Evolutionary conservation across 495 filamentous ascomycete genomes (phyloP).

Genomic region (Trichoderma virens): DNA sequence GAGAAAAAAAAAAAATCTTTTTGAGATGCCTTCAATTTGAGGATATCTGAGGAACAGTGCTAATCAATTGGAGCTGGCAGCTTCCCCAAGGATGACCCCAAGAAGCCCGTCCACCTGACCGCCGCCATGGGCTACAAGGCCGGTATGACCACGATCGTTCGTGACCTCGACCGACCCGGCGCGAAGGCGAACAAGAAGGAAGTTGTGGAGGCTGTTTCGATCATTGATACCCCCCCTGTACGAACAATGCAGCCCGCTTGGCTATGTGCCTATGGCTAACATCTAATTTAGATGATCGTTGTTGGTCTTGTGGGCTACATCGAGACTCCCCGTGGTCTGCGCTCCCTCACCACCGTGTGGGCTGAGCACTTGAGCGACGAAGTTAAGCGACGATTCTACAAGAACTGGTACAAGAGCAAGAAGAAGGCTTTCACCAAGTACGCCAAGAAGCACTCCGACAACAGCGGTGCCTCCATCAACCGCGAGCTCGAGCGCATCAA

Average conservation of each 20-base stretch:
- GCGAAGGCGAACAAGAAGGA: conserved; percentile 99
- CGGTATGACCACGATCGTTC: conserved; percentile 99
- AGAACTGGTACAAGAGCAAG: conserved; percentile 99
- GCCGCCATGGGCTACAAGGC: conserved; percentile 99
- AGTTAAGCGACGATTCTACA: conserved; percentile 99
- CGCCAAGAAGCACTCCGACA: conserved; percentile 98
- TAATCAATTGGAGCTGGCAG: conserved; percentile 34
- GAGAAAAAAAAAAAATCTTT: not conserved
- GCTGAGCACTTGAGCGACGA: conserved; percentile 98
- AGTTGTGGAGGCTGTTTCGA: conserved; percentile 96
- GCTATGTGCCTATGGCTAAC: conserved; percentile 54
- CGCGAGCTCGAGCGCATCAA: conserved; percentile 99
- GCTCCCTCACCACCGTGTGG: conserved; percentile 99
- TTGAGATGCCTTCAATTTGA: not conserved
- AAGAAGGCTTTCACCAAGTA: conserved; percentile 99
- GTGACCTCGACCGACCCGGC: conserved; percentile 97
- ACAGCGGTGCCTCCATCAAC: conserved; percentile 77
- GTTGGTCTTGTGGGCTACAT: conserved; percentile 99
- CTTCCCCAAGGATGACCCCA: conserved; percentile 99
- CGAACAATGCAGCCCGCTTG: conserved; percentile 61
- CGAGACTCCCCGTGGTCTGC: conserved; percentile 98
- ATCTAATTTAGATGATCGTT: conserved; percentile 79
- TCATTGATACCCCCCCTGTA: conserved; percentile 99
- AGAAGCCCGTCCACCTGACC: conserved; percentile 98
- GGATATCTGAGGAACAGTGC: not conserved